A percentile compares a stretch with the other conserved stretches of the same genome.
phyloP scores from a whole-genome alignment of 2,329 filamentous ascomycete species.

The Hypoxylon rubiginosum region DNA sequence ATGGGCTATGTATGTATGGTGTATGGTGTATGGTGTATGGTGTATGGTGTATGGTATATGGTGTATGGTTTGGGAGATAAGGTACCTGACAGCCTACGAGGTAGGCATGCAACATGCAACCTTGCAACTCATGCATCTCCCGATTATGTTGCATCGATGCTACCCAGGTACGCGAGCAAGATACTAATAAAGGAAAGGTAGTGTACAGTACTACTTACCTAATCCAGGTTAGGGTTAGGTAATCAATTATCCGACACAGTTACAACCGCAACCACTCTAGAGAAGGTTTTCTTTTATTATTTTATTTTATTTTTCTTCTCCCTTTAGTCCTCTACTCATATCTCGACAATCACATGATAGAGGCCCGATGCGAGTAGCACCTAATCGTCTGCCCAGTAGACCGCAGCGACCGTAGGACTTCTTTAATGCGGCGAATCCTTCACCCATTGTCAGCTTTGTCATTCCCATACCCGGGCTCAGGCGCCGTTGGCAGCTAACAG shows the following conservation, averaged over 20 bases:
- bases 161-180: slow-evolving; percentile 18
- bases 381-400: slow-evolving; percentile 32
- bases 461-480: not conserved
- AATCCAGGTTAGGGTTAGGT: slow-evolving; percentile 26
- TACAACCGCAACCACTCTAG: slow-evolving; percentile 5
- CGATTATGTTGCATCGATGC: slow-evolving; percentile 4
- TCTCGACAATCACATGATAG: slow-evolving; percentile 41
- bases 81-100: not conserved
- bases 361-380: slow-evolving; percentile 34
- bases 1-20: not conserved
- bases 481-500: slow-evolving; percentile 23
- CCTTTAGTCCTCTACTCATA: not conserved
- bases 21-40: not conserved
- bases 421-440: slow-evolving; percentile 35
- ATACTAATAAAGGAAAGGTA: slow-evolving; percentile 1
- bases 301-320: slow-evolving; percentile 2
- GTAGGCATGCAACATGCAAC: not conserved
- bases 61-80: not conserved
- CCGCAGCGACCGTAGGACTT: slow-evolving; percentile 31
- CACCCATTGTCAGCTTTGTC: slow-evolving; percentile 33
- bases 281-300: slow-evolving; percentile 1
- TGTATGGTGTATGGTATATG: no score
- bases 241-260: slow-evolving; percentile 11
- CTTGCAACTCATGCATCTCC: slow-evolving; percentile 6
- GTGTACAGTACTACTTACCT: slow-evolving; percentile 6